Base-by-base conservation (phyloP, 2,329 filamentous ascomycete species). In the Sporothrix variecibatus region DNA sequence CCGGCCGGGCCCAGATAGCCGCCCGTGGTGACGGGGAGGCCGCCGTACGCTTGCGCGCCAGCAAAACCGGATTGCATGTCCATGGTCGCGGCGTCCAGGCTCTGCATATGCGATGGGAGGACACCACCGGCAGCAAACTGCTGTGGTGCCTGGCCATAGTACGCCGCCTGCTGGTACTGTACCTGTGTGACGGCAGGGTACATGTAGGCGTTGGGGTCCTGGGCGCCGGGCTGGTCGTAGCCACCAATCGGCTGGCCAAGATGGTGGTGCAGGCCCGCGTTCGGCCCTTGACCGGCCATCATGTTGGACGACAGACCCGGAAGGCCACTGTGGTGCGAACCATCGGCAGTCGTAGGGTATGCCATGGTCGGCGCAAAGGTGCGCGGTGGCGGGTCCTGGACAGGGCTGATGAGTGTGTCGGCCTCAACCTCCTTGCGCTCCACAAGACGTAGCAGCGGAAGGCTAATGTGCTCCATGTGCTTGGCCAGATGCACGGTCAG, bases 401-500 rank as follows among this genome's bases (percentile, higher is more conserved):
- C 85, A 0, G 91, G 91, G 79, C 90, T 92, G 81, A 93, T 91
- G 76, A 92, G 85, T 28, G 89, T 92, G 77, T 92, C 89, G 8
- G 86, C 85, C 31, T 87, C 85, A 23, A 91, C 82, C 20, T 82
- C 80, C 74, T 78, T 80, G 38, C 77, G 78, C 43, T 85, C 85
- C 3, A 91, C 89, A 2, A 91, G 84, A 20, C 85, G 84, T 73
- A 97, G 85, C 43, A 97, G 89, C 0, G 95, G 94, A 79, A 97
- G 88, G 78, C 93, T 93, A 79, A 97, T 93, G 77, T 94, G 91
- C 82, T 97, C 94, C 94, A 98, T 96, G 81, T 98, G 95, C 82
- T 95, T 95, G 69, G 94, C 94, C 80, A 97, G 83, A 82, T 97
- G 95, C n/a, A 96, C 94, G 0, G 93, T 97, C 75, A 97, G 85